Evolutionary conservation across 352 stramenopile genomes (phyloP).

Genomic region (Lagenidium sp.): DNA sequence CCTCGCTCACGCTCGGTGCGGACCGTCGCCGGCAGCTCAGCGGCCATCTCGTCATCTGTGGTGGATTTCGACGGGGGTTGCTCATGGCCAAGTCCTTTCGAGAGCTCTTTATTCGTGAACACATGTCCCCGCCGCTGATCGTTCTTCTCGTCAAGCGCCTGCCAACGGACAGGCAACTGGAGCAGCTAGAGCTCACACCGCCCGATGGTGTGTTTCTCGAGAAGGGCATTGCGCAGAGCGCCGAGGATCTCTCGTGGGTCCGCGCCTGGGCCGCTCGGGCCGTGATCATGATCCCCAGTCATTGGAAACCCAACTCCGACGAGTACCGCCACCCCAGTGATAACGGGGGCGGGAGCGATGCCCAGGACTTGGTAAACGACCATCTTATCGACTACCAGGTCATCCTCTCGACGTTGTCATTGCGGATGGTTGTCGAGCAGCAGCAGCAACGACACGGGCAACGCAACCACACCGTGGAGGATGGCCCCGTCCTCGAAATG

Average conservation of each 20-base stretch:
- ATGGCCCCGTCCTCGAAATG: background rate
- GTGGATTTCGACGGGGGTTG: too few species aligned
- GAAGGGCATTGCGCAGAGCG: constrained; percentile 31
- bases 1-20: too few species aligned
- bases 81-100: constrained; percentile 29
- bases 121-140: constrained; percentile 13
- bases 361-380: constrained; percentile 21
- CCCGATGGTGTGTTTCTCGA: constrained; percentile 37
- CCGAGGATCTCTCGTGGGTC: constrained; percentile 43
- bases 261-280: constrained; percentile 24
- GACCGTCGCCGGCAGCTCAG: too few species aligned
- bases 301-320: constrained; percentile 32
- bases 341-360: too few species aligned
- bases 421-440: constrained; percentile 28
- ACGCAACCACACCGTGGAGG: background rate
- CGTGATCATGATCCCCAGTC: constrained; percentile 40
- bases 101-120: constrained; percentile 7
- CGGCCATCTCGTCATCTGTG: too few species aligned
- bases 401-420: constrained; percentile 48
- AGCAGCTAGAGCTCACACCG: constrained; percentile 14
- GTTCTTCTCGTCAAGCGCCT: constrained; percentile 30
- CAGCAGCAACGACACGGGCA: constrained; percentile 17
- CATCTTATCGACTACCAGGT: constrained; percentile 58
- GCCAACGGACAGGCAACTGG: constrained; percentile 20
- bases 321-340: constrained; percentile 23